phyloP scores from a whole-genome alignment of 2,329 filamentous ascomycete genomes.

The Botrytis cinerea region DNA sequence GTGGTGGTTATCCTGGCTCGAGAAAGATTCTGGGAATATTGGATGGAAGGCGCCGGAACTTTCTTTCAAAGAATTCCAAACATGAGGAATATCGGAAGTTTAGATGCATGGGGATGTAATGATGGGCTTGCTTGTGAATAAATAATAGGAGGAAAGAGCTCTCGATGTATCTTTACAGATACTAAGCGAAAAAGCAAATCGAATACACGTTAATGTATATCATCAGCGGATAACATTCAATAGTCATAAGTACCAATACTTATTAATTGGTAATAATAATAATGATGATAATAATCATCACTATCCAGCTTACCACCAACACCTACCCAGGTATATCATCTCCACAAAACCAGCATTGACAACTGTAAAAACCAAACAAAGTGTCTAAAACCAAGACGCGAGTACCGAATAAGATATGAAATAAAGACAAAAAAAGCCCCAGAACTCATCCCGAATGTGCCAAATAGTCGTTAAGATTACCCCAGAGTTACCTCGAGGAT shows the following conservation, averaged over 20 bases:
- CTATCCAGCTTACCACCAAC: neutral
- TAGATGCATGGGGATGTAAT: neutral
- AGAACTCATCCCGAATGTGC: no score
- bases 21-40: neutral
- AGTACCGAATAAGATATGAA: neutral
- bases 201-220: neutral
- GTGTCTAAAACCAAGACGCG: fast-evolving
- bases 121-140: neutral
- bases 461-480: no score
- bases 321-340: neutral
- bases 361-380: neutral
- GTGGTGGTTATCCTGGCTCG: neutral
- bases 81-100: neutral
- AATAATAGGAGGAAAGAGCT: neutral
- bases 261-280: neutral
- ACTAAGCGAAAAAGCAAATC: neutral
- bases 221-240: neutral
- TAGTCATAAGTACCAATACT: neutral
- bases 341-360: fast-evolving
- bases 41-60: neutral
- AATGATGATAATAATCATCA: neutral
- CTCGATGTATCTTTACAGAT: neutral
- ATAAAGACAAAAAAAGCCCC: neutral
- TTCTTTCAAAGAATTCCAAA: neutral
- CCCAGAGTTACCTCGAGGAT: no score